A percentile compares a stretch with the other conserved stretches of the same genome.
These are phyloP conservation scores for Mycogone perniciosa DNA, from an alignment of 2,329 filamentous ascomycete species.

Conservation along the genomic window DNA sequence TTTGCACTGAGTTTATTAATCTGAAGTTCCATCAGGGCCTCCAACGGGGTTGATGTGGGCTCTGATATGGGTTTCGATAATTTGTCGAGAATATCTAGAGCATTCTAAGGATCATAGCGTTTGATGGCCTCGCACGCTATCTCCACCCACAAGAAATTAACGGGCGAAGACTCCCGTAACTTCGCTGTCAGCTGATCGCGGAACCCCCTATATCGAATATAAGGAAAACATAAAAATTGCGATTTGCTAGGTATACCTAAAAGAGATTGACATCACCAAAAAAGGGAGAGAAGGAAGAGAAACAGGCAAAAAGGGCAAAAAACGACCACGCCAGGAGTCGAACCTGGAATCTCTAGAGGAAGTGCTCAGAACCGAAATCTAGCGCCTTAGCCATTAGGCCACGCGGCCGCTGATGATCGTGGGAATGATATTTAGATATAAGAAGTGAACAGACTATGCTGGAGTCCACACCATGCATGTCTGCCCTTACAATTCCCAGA, in stretches of 20 bases:
- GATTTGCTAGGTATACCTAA: background rate
- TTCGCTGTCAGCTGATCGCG: background rate
- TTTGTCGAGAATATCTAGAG: background rate
- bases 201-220: too few species aligned
- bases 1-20: background rate
- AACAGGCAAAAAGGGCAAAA: constrained; percentile 4
- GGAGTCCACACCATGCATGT: too few species aligned
- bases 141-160: background rate
- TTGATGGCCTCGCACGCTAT: background rate
- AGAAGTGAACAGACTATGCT: background rate
- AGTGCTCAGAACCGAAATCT: constrained; percentile 25
- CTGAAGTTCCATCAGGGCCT: background rate
- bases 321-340: constrained; percentile 31
- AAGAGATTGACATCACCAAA: background rate
- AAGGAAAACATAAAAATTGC: too few species aligned
- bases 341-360: constrained; percentile 32
- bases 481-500: background rate
- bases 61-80: background rate
- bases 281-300: background rate
- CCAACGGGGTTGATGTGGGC: background rate
- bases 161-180: background rate
- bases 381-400: constrained; percentile 32
- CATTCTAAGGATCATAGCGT: background rate
- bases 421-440: background rate
- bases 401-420: constrained; percentile 23